phyloP scores from a whole-genome alignment of 768 basidiomycete genomes.

The Hygrocybe coccinea region DNA sequence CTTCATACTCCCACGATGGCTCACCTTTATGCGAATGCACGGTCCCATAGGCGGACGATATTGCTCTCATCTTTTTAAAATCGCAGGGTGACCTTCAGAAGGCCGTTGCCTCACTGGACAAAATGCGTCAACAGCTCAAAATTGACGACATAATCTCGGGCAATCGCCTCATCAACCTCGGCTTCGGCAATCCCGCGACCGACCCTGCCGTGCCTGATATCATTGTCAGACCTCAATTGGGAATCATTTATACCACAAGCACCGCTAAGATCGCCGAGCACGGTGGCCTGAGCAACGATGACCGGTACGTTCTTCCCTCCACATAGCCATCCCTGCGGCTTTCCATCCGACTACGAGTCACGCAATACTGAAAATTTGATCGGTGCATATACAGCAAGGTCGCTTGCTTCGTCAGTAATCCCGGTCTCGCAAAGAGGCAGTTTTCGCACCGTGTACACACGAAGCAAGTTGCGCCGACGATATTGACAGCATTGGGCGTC shows the following conservation, averaged over 20 bases:
- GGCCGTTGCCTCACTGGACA: neutral
- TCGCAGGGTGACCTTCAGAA: neutral
- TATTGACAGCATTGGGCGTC: neutral
- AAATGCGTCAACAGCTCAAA: neutral
- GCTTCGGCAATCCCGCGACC: neutral
- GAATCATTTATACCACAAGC: slow-evolving; percentile 1
- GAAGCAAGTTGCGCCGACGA: slow-evolving; percentile 3
- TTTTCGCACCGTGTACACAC: neutral
- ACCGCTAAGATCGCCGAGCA: slow-evolving; percentile 5
- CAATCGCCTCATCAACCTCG: neutral
- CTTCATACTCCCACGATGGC: neutral
- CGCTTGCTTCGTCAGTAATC: slow-evolving; percentile 6
- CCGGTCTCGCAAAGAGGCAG: neutral
- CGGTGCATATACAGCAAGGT: neutral
- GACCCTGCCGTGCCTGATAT: slow-evolving; percentile 6
- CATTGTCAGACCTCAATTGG: neutral
- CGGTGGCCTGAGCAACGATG: slow-evolving; percentile 1
- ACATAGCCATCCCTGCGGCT: too few species aligned
- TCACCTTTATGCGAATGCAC: neutral
- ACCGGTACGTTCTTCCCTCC: neutral
- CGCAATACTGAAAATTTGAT: too few species aligned
- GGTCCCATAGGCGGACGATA: slow-evolving; percentile 1
- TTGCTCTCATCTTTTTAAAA: slow-evolving; percentile 5
- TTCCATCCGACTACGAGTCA: too few species aligned
- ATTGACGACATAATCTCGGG: slow-evolving; percentile 3